A percentile compares a stretch with the other conserved stretches of the same genome.
Conservation (phyloP, 257 asterid genomes). For the Galeopsis tetrahit region DNA sequence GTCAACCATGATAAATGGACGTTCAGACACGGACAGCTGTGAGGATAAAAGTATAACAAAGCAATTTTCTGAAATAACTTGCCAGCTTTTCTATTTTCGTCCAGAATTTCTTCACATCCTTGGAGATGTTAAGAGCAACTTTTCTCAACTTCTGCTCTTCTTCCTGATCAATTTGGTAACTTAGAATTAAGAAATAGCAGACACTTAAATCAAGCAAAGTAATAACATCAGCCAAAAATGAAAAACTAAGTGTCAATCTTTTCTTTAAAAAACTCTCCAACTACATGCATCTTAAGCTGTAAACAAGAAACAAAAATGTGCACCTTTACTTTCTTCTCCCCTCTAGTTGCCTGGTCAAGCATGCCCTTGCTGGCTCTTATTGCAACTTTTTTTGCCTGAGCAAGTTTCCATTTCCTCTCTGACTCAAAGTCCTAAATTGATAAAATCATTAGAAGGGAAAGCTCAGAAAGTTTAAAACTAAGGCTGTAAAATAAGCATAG, state of each 20-base stretch:
- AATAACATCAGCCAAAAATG: constrained; percentile 31
- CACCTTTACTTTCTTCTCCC: constrained; percentile 95
- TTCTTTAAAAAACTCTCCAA: constrained; percentile 15
- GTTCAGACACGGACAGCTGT: constrained; percentile 31
- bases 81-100: constrained; percentile 96
- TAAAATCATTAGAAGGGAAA: constrained; percentile 31
- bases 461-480: not conserved
- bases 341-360: constrained; percentile 96
- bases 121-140: constrained; percentile 87
- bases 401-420: constrained; percentile 98
- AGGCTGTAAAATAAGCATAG: constrained; percentile 10
- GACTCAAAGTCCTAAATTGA: constrained; percentile 89
- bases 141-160: constrained; percentile 88
- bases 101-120: constrained; percentile 98
- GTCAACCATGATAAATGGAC: constrained; percentile 33
- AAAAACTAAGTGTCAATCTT: constrained; percentile 9
- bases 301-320: constrained; percentile 23
- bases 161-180: constrained; percentile 59
- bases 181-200: constrained; percentile 34
- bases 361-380: constrained; percentile 92
- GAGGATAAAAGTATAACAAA: constrained; percentile 18
- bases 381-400: constrained; percentile 98
- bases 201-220: constrained; percentile 15
- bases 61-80: constrained; percentile 41
- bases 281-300: constrained; percentile 29